phyloP scores from a whole-genome alignment of 2,329 filamentous ascomycete genomes.

The Xylaria sp. region DNA sequence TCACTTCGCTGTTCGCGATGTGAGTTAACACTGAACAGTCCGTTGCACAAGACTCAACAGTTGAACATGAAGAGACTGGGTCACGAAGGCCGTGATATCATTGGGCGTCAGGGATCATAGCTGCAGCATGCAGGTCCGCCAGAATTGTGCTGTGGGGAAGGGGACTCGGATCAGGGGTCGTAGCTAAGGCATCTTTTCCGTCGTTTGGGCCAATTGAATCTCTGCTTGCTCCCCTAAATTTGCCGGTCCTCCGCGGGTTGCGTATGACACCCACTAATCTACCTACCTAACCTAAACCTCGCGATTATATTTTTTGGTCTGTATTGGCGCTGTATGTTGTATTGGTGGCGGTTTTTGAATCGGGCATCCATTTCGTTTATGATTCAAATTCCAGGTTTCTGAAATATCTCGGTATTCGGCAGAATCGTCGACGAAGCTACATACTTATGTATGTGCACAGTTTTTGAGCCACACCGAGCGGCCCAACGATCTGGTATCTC shows the following conservation, averaged over 20 bases:
- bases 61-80: conserved; percentile 40
- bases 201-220: conserved; percentile 17
- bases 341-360: not conserved
- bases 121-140: conserved; percentile 34
- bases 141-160: conserved; percentile 12
- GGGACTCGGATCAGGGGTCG: conserved; percentile 5
- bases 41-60: conserved; percentile 46
- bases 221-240: not conserved
- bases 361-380: not conserved
- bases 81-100: conserved; percentile 33
- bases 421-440: not conserved
- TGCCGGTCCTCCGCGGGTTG: conserved; percentile 22
- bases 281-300: not conserved
- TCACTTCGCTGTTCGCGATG: conserved; percentile 19
- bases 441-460: not conserved
- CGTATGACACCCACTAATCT: not conserved
- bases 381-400: not conserved
- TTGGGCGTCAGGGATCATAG: conserved; percentile 37
- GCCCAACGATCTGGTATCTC: conserved; percentile 25
- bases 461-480: conserved; percentile 9
- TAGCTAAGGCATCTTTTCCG: not conserved
- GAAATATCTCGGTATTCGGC: not conserved
- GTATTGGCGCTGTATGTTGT: not conserved
- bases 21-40: conserved; percentile 12
- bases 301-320: not conserved